These are phyloP conservation scores for Penicillium nordicum DNA, from an alignment of 2,329 filamentous ascomycete genomes.

Conservation along the genomic window DNA sequence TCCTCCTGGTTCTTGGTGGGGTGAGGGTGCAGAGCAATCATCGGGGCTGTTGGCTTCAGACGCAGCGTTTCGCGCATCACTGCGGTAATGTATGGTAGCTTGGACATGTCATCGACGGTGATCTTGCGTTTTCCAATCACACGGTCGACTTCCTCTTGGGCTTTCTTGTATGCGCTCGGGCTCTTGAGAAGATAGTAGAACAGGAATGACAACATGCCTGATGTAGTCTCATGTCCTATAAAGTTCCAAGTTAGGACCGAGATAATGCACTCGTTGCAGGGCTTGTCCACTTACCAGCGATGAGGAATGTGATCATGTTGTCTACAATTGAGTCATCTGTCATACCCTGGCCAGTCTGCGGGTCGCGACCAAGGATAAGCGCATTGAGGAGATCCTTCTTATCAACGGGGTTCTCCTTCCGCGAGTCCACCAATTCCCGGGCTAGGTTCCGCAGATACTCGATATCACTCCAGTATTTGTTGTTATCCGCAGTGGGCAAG, in stretches of 20 bases:
- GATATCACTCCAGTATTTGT: conserved; percentile 33
- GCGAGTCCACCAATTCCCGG: conserved; percentile 58
- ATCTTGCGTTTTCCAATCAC: conserved; percentile 60
- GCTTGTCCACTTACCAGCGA: conserved; percentile 48
- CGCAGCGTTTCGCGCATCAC: conserved; percentile 63
- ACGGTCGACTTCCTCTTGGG: conserved; percentile 64
- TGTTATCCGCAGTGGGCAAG: conserved; percentile 40
- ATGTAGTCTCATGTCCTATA: conserved; percentile 66
- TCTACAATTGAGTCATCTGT: conserved; percentile 61
- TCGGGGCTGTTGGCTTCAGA: conserved; percentile 56
- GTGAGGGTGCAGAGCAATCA: conserved; percentile 51
- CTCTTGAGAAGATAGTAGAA: conserved; percentile 64
- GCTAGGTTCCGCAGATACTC: conserved; percentile 53
- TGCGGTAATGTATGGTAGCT: conserved; percentile 65
- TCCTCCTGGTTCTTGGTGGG: conserved; percentile 42
- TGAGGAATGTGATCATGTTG: conserved; percentile 71
- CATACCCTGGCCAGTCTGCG: conserved; percentile 64
- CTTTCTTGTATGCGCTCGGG: conserved; percentile 58
- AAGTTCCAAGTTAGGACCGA: neutral
- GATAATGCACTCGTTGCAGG: neutral
- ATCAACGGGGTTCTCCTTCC: conserved; percentile 54
- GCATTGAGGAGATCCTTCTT: conserved; percentile 66
- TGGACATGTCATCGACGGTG: conserved; percentile 58
- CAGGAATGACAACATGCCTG: conserved; percentile 62
- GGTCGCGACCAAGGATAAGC: conserved; percentile 66